phyloP scores from a whole-genome alignment of 129 eudicot species.

The Cynara cardunculus region DNA sequence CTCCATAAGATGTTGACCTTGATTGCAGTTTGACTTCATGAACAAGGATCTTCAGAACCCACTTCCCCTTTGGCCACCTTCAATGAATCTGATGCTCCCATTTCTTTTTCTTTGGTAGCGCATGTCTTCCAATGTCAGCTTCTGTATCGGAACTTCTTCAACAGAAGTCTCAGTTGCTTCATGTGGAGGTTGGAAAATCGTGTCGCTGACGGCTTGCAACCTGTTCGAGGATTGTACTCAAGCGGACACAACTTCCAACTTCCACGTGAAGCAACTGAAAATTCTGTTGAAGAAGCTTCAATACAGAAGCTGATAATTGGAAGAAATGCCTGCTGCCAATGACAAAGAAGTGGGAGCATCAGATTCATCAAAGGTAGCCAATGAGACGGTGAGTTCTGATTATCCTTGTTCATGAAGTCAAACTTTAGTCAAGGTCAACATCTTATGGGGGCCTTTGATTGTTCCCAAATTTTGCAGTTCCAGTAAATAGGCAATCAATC shows the following conservation, averaged over 20 bases:
- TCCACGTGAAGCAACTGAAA: not conserved
- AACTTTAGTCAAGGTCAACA: not conserved
- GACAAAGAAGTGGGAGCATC: not conserved
- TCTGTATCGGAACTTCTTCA: slow-evolving; percentile 35
- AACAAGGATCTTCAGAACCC: slow-evolving; percentile 14
- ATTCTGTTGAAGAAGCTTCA: slow-evolving; percentile 26
- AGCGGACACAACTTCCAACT: not conserved
- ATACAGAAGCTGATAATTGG: slow-evolving; percentile 37
- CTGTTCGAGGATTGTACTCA: not conserved
- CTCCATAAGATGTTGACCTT: not conserved
- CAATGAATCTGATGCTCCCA: not conserved
- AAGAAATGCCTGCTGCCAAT: slow-evolving; percentile 11
- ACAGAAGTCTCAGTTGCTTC: not conserved
- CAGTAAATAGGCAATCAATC: slow-evolving; percentile 14
- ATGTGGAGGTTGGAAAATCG: not conserved
- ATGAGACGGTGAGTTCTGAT: slow-evolving; percentile 28
- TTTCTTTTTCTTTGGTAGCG: not conserved
- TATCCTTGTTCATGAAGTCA: slow-evolving; percentile 22
- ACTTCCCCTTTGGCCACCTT: slow-evolving; percentile 35
- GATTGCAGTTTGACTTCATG: slow-evolving; percentile 16
- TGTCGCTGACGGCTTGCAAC: not conserved
- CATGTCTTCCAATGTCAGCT: slow-evolving; percentile 36
- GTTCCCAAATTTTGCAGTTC: slow-evolving; percentile 29
- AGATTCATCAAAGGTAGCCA: slow-evolving; percentile 14
- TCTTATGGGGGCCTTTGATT: slow-evolving; percentile 9